Conservation (phyloP, 306 rosid genomes). For the Rosa rugosa region DNA sequence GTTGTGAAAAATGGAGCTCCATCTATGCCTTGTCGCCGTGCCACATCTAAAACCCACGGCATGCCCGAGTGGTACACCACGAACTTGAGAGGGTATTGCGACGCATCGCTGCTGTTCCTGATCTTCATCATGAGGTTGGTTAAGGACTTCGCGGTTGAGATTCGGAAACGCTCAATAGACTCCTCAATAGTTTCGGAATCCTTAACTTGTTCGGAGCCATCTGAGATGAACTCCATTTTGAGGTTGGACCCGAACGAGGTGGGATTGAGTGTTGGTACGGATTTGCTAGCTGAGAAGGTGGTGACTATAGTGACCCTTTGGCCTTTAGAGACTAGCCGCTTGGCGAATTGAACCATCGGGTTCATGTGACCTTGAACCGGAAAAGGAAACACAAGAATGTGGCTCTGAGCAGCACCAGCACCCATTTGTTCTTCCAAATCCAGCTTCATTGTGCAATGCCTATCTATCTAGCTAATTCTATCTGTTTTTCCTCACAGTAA, state of each 20-base stretch:
- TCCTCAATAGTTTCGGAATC: background rate
- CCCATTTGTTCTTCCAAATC: background rate
- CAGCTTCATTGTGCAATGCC: background rate
- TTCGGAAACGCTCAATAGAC: background rate
- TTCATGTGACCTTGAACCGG: slow-evolving; percentile 6
- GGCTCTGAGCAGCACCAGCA: background rate
- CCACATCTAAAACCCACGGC: slow-evolving; percentile 49
- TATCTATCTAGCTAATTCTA: background rate
- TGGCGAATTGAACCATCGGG: background rate
- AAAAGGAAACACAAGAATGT: background rate
- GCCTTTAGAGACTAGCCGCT: slow-evolving; percentile 1
- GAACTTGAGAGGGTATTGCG: slow-evolving; percentile 26
- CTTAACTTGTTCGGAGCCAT: background rate
- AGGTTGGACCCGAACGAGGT: slow-evolving; percentile 3
- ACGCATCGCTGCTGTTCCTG: background rate
- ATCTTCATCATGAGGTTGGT: background rate
- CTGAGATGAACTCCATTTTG: background rate
- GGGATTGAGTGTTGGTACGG: background rate
- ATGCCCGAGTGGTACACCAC: slow-evolving; percentile 43
- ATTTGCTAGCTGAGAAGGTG: background rate
- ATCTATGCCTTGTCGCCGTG: slow-evolving; percentile 38
- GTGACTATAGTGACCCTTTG: background rate
- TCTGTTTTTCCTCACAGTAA: background rate
- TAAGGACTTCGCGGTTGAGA: background rate
- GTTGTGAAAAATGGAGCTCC: slow-evolving; percentile 60